phyloP scores from a whole-genome alignment of 1,139 yeast species.

The Candida pseudoviswanathii region DNA sequence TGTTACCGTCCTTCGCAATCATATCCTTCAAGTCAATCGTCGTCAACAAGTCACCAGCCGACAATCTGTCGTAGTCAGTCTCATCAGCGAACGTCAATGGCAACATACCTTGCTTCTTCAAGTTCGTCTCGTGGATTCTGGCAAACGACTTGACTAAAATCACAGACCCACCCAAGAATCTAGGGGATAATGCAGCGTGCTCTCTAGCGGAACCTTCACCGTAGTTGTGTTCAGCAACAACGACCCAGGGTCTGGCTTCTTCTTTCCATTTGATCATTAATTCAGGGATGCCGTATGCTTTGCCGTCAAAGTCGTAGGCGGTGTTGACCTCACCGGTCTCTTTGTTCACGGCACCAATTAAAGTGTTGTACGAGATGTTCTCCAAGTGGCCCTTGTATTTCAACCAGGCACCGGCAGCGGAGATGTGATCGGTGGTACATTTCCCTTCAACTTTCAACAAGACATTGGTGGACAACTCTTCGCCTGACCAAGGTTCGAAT shows the following conservation, averaged over 20 bases:
- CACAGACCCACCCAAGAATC: conserved; percentile 88
- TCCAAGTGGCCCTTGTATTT: conserved; percentile 97
- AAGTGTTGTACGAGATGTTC: conserved; percentile 90
- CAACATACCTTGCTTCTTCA: conserved; percentile 94
- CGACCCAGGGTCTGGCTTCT: conserved; percentile 85
- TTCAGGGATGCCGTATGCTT: conserved; percentile 83
- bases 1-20: conserved; percentile 79
- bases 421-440: conserved; percentile 97
- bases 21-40: conserved; percentile 79
- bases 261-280: conserved; percentile 94
- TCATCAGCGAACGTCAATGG: conserved; percentile 92
- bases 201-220: conserved; percentile 99
- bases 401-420: conserved; percentile 99
- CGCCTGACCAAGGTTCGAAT: conserved; percentile 80
- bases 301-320: conserved; percentile 86
- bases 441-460: conserved; percentile 93
- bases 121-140: conserved; percentile 81
- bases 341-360: conserved; percentile 95
- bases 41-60: conserved; percentile 76
- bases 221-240: conserved; percentile 95
- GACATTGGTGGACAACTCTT: conserved; percentile 76
- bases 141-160: conserved; percentile 95
- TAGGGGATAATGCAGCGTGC: conserved; percentile 95
- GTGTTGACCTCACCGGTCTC: conserved; percentile 95
- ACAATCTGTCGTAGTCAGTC: conserved; percentile 78